Conservation (phyloP, 768 basidiomycete species). For the Dentipellis sp. region DNA sequence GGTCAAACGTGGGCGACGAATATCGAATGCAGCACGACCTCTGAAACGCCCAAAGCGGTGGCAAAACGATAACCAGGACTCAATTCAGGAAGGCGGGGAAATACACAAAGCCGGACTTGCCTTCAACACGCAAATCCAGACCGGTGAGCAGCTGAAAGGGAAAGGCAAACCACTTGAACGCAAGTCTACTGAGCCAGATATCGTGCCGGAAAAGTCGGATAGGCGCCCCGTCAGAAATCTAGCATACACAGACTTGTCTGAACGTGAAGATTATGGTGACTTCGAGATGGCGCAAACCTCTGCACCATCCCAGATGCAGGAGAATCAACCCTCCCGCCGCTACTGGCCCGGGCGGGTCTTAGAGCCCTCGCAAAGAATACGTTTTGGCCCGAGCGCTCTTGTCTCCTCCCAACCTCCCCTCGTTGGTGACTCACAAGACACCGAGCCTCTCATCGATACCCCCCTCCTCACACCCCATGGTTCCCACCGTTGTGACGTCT, state of each 20-base stretch:
- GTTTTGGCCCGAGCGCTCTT: background rate
- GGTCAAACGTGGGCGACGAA: conserved; percentile 37
- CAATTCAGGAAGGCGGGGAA: conserved; percentile 7
- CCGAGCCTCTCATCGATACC: conserved; percentile 37
- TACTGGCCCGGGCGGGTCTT: too few relatives aligned
- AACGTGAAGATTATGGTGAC: background rate
- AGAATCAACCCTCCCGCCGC: too few relatives aligned
- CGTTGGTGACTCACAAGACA: conserved; percentile 29
- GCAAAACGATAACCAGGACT: conserved; percentile 21
- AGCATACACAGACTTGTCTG: conserved; percentile 8
- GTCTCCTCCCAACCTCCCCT: too few relatives aligned
- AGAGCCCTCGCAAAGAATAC: background rate
- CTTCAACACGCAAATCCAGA: too few relatives aligned
- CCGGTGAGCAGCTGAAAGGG: background rate
- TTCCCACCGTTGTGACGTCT: conserved; percentile 35
- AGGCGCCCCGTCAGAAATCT: conserved; percentile 4
- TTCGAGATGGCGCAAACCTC: too few relatives aligned
- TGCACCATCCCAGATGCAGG: too few relatives aligned
- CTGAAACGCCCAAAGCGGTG: conserved; percentile 28
- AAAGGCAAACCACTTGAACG: conserved; percentile 8
- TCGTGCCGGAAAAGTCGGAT: conserved; percentile 1
- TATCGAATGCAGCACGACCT: conserved; percentile 31
- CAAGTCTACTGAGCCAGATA: conserved; percentile 12
- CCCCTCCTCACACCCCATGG: conserved; percentile 48
- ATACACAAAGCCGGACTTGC: too few relatives aligned